Conservation (phyloP, 305 asterid genomes). For the Fraxinus dipetala region DNA sequence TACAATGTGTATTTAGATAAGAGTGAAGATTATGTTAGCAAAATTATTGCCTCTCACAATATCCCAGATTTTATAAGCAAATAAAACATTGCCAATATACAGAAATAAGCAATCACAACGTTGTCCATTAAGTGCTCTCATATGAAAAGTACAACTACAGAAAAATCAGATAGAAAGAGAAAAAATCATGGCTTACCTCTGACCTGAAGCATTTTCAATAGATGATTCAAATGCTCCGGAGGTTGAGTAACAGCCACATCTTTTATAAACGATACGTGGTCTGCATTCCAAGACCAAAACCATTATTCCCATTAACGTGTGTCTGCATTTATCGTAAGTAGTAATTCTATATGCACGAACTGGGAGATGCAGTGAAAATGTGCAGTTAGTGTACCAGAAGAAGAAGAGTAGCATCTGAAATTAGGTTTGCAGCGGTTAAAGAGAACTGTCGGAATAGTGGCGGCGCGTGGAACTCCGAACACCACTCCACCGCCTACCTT, state of each 20-base stretch:
- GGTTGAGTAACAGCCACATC: constrained; percentile 75
- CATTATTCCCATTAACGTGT: constrained; percentile 5
- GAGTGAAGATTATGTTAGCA: not conserved
- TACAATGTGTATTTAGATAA: not conserved
- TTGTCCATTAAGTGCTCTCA: not conserved
- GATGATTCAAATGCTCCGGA: constrained; percentile 80
- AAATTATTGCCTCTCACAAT: not conserved
- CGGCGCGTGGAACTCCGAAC: constrained; percentile 79
- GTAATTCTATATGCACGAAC: not conserved
- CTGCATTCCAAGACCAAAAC: constrained; percentile 33
- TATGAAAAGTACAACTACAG: not conserved
- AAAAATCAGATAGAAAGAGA: not conserved
- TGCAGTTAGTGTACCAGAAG: constrained; percentile 40
- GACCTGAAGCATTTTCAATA: constrained; percentile 72
- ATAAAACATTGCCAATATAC: not conserved
- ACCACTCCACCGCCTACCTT: constrained; percentile 60
- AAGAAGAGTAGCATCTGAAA: constrained; percentile 70
- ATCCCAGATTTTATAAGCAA: not conserved
- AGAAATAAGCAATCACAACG: not conserved
- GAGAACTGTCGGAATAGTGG: constrained; percentile 44
- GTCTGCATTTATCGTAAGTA: not conserved
- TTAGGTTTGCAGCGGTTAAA: constrained; percentile 40
- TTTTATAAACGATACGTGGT: constrained; percentile 67
- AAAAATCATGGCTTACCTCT: constrained; percentile 52
- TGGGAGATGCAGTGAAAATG: not conserved